Conservation (phyloP, 1,284 basidiomycete genomes). For the Moesziomyces globuligerus region DNA sequence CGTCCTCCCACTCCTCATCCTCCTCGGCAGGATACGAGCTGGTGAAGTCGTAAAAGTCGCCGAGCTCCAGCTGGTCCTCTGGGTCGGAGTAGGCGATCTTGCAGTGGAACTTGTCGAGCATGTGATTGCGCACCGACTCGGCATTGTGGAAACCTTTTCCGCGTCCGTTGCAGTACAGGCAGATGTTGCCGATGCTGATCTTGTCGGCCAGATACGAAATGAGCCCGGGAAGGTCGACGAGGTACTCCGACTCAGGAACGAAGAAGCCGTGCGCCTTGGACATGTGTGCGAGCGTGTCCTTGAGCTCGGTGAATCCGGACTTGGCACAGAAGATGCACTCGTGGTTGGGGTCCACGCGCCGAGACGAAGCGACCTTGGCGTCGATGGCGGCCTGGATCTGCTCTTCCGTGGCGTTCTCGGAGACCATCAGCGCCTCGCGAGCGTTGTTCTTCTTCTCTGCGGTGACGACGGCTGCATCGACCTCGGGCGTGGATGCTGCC, state of each 20-base stretch:
- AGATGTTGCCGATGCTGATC: slow-evolving; percentile 89
- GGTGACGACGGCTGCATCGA: slow-evolving; percentile 15
- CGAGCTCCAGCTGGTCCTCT: slow-evolving; percentile 82
- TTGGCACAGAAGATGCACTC: slow-evolving; percentile 81
- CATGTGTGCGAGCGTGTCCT: slow-evolving; percentile 87
- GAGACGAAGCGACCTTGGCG: slow-evolving; percentile 57
- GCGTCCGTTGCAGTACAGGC: slow-evolving; percentile 78
- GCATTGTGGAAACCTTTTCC: slow-evolving; percentile 58
- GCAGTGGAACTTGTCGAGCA: slow-evolving; percentile 75
- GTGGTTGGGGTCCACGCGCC: slow-evolving; percentile 56
- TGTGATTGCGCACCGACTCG: slow-evolving; percentile 62
- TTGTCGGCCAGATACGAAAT: slow-evolving; percentile 91
- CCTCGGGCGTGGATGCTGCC: slow-evolving; percentile 4
- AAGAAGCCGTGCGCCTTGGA: slow-evolving; percentile 88
- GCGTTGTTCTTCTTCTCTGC: slow-evolving; percentile 37
- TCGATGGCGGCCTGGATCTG: slow-evolving; percentile 61
- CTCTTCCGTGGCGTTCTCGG: slow-evolving; percentile 55
- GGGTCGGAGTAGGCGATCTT: slow-evolving; percentile 90
- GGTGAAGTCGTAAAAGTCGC: slow-evolving; percentile 93
- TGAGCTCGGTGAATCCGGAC: slow-evolving; percentile 72
- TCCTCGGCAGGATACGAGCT: slow-evolving; percentile 75
- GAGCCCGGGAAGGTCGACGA: slow-evolving; percentile 84
- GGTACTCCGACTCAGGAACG: slow-evolving; percentile 91
- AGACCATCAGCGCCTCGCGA: slow-evolving; percentile 35
- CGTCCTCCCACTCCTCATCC: slow-evolving; percentile 63